Evolutionary conservation across 805 yeast species (phyloP).

Genomic region (Wickerhamomyces kurtzmanii): DNA sequence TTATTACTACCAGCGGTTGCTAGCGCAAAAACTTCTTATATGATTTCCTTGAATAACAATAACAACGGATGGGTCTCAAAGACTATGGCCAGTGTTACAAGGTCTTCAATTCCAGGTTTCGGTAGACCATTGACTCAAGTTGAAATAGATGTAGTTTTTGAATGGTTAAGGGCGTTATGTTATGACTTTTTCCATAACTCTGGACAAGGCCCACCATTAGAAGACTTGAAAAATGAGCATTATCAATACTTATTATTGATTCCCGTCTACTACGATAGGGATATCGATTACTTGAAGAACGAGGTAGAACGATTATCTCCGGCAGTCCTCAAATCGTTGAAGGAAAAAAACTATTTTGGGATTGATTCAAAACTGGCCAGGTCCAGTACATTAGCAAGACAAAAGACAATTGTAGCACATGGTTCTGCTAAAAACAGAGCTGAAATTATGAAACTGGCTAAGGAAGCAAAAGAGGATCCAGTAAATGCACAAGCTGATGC

Average conservation of each 20-base stretch:
- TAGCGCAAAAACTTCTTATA: constrained; percentile 20
- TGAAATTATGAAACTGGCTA: constrained; percentile 32
- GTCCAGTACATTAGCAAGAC: constrained; percentile 45
- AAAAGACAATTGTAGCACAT: constrained; percentile 62
- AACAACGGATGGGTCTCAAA: constrained; percentile 26
- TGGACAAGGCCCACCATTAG: constrained; percentile 73
- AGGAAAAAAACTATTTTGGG: constrained; percentile 37
- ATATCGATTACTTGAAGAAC: constrained; percentile 31
- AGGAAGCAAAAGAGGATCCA: constrained; percentile 34
- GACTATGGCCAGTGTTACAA: constrained; percentile 41
- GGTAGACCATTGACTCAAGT: constrained; percentile 44
- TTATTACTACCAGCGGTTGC: constrained; percentile 67
- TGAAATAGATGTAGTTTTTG: constrained; percentile 60
- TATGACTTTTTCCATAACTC: constrained; percentile 69
- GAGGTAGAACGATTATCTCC: constrained; percentile 56
- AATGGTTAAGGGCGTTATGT: constrained; percentile 61
- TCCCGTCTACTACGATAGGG: constrained; percentile 55
- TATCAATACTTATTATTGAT: constrained; percentile 57
- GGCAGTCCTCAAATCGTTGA: constrained; percentile 36
- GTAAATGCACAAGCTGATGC: constrained; percentile 26
- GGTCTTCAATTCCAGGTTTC: constrained; percentile 29
- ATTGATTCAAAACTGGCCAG: constrained; percentile 9
- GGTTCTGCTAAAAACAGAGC: constrained; percentile 51
- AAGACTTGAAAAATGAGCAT: constrained; percentile 46
- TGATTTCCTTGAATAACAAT: constrained; percentile 13